These are phyloP conservation scores for Hordeum marinum DNA, from an alignment of 176 grass and related monocot genomes.

Conservation along the genomic window DNA sequence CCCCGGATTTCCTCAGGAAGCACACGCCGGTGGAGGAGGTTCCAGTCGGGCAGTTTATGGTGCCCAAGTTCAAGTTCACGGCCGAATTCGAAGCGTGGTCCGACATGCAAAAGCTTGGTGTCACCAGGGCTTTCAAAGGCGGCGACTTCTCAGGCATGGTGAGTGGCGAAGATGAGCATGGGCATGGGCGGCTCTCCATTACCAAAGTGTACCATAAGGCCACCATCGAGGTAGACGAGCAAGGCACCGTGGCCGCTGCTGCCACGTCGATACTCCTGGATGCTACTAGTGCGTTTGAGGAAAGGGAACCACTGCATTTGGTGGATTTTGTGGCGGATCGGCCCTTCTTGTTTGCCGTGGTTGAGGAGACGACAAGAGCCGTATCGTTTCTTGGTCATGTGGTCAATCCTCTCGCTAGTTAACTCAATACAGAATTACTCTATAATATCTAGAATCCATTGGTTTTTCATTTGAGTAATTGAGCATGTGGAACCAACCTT, in stretches of 20 bases:
- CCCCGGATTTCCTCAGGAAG: constrained; percentile 5
- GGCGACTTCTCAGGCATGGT: constrained; percentile 31
- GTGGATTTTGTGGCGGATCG: constrained; percentile 28
- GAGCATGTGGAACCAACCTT: too few species aligned
- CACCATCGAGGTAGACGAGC: constrained; percentile 29
- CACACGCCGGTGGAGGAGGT: neutral
- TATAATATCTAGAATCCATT: too few species aligned
- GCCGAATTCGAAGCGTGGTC: constrained; percentile 6
- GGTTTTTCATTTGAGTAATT: too few species aligned
- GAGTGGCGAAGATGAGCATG: neutral
- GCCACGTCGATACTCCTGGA: neutral
- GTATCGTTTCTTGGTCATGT: constrained; percentile 24
- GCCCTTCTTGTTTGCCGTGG: constrained; percentile 27
- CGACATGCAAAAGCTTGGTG: neutral
- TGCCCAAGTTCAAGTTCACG: constrained; percentile 29
- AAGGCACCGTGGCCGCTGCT: constrained; percentile 8
- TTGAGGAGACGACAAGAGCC: constrained; percentile 8
- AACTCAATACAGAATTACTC: too few species aligned
- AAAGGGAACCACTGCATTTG: neutral
- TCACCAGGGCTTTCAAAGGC: neutral
- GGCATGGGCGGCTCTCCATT: neutral
- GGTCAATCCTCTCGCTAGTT: neutral
- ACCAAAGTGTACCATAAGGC: neutral
- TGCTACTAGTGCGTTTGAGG: too few species aligned
- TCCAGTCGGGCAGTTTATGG: constrained; percentile 6